A percentile compares a stretch with the other conserved stretches of the same genome.
Conservation (phyloP, 75 land plant genomes). For the Picea glauca region DNA sequence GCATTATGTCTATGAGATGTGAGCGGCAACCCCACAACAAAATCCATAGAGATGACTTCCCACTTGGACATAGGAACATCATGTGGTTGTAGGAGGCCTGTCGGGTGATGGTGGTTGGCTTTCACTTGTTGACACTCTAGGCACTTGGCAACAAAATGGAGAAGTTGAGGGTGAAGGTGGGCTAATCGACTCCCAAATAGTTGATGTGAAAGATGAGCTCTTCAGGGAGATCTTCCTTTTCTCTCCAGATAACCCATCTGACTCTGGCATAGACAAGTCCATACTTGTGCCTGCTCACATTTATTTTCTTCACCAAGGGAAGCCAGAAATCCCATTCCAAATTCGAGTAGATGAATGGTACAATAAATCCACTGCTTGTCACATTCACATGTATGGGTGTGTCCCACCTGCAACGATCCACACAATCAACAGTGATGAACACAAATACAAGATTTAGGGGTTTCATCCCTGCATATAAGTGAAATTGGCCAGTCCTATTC, state of each 20-base stretch:
- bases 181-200: slow-evolving; percentile 40
- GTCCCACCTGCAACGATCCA: slow-evolving; percentile 19
- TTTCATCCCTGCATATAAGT: too few relatives aligned
- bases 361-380: slow-evolving; percentile 43
- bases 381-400: slow-evolving; percentile 40
- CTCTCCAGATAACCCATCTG: slow-evolving; percentile 44
- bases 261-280: slow-evolving; percentile 47
- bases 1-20: too few relatives aligned
- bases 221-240: slow-evolving; percentile 34
- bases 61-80: too few relatives aligned
- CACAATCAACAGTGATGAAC: too few relatives aligned
- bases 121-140: too few relatives aligned
- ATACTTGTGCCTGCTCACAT: slow-evolving; percentile 51
- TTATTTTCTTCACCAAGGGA: slow-evolving; percentile 40
- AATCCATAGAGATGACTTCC: too few relatives aligned
- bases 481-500: too few relatives aligned
- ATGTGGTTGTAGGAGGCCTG: too few relatives aligned
- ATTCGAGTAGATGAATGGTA: slow-evolving; percentile 42
- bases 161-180: slow-evolving; percentile 26
- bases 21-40: too few relatives aligned
- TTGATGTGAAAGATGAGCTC: slow-evolving; percentile 46
- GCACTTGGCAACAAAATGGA: too few relatives aligned
- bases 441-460: too few relatives aligned
- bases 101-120: too few relatives aligned
- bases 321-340: slow-evolving; percentile 45